phyloP scores from a whole-genome alignment of 495 filamentous ascomycete genomes.

The Sporormia fimetaria region DNA sequence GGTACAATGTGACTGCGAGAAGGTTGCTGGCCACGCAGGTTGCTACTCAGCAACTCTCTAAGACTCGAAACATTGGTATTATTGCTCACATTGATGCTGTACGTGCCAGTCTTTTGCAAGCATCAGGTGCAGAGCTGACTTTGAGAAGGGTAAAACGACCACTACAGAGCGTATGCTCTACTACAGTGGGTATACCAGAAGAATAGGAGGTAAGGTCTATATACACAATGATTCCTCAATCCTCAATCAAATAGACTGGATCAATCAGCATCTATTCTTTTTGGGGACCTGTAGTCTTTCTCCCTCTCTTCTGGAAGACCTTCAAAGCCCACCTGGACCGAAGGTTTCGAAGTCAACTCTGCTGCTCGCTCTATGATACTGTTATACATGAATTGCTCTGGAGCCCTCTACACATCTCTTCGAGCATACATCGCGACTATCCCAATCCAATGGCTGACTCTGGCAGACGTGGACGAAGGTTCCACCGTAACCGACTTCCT shows the following conservation, averaged over 20 bases:
- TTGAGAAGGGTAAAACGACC: conserved; percentile 79
- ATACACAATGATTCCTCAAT: no score
- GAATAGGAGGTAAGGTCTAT: conserved; percentile 78
- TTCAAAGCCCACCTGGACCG: no score
- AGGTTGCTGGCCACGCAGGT: conserved; percentile 16
- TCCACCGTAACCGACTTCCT: conserved; percentile 97
- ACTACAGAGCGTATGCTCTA: conserved; percentile 99
- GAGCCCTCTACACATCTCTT: neutral
- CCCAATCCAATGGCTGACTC: conserved; percentile 6
- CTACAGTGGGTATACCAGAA: conserved; percentile 78
- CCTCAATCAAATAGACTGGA: no score
- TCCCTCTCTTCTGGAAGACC: no score
- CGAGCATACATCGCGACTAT: neutral
- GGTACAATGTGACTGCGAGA: conserved; percentile 10
- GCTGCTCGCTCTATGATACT: conserved; percentile 1
- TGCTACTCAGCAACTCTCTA: conserved; percentile 32
- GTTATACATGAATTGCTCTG: conserved; percentile 5
- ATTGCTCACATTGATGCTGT: conserved; percentile 98
- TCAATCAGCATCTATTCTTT: no score
- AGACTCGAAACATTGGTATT: conserved; percentile 91
- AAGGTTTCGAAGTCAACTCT: neutral
- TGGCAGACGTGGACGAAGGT: conserved; percentile 85
- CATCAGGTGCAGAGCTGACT: conserved; percentile 2
- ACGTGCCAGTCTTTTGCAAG: conserved; percentile 25
- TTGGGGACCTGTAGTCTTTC: conserved; percentile 1